Evolutionary conservation across 257 asterid species (phyloP).

Genomic region (Solanum raphanifolium): DNA sequence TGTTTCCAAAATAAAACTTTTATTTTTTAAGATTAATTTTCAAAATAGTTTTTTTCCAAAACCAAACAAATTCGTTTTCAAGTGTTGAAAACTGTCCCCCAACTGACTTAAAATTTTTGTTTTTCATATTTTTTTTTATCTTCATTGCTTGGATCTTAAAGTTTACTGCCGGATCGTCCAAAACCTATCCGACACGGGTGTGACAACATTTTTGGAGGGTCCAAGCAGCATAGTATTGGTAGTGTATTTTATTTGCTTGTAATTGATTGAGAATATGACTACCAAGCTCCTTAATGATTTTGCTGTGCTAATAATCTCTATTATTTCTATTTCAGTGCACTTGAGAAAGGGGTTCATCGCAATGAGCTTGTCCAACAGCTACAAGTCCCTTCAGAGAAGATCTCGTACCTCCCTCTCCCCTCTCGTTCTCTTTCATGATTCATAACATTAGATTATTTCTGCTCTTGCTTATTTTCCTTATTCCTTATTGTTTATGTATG

Average conservation of each 20-base stretch:
- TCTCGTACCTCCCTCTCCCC: conserved; percentile 30
- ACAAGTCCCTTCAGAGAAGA: conserved; percentile 37
- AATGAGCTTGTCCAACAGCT: conserved; percentile 43
- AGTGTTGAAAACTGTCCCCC: neutral
- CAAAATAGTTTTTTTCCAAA: neutral
- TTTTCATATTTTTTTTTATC: too few species aligned
- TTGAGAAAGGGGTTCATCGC: conserved; percentile 54
- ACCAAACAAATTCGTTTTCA: neutral
- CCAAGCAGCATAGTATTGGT: neutral
- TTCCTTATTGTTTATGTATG: neutral
- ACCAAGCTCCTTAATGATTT: neutral
- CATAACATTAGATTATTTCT: neutral
- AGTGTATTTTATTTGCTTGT: neutral
- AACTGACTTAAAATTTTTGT: neutral
- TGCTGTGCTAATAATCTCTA: neutral
- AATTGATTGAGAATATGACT: neutral
- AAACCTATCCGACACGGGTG: neutral
- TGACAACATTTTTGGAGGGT: neutral
- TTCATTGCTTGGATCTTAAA: neutral
- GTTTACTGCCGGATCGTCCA: neutral
- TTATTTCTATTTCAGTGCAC: conserved; percentile 33
- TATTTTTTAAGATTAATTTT: neutral
- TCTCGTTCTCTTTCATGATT: neutral
- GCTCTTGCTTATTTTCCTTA: neutral
- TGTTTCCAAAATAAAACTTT: neutral